Evolutionary conservation across 2,329 filamentous ascomycete genomes (phyloP), one percentile per base, ranked within the genome.

Genomic region (Diaporthe velutina): DNA sequence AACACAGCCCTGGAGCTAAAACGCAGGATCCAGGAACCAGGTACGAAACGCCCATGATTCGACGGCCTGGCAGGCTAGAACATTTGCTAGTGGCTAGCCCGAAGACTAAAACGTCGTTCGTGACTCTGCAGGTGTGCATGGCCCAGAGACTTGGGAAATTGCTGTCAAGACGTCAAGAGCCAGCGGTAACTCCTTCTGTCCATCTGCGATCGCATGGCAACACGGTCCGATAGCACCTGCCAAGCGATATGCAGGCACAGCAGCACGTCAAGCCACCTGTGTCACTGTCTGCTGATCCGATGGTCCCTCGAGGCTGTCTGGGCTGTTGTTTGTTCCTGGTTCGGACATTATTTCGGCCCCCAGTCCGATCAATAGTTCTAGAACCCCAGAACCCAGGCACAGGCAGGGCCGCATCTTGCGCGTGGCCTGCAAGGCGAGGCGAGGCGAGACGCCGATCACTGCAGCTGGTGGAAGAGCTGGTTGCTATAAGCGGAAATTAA

Each of bases 21-120:
- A 71, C 60, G 70, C 70, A 61, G 57, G 30, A 60, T 60, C 68
- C 68, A 71, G 68, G 70, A 54, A 72, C 70, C 70, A 72, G 70
- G 57, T 25, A 64, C 70, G 30, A 45, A 38, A 42, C 45, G 55
- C 15, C 42, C 13, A 40, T 54, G 70, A 61, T 61, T 71, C 33
- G 70, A 38, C 57, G 45, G n/a, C 28, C 28, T 17, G 35, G 28
- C n/a, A 33, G 57, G 50, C 55, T 60, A 60, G 42, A 60, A 57
- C 54, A 71, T 9, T 13, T 50, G 17, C 45, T 67, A 67, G 64
- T 25, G 30, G 17, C 64, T 68, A 68, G 48, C 22, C 15, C 64
- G 15, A n/a, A 28, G 48, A 19, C 64, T 40, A 40, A 22, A 25
- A 28, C 30, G n/a, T 48, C 7, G 13, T 22, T 38, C 33, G 48